Evolutionary conservation across 768 basidiomycete genomes (phyloP), one percentile per base, ranked within the genome.

Genomic region (Naganishia kalamii): DNA sequence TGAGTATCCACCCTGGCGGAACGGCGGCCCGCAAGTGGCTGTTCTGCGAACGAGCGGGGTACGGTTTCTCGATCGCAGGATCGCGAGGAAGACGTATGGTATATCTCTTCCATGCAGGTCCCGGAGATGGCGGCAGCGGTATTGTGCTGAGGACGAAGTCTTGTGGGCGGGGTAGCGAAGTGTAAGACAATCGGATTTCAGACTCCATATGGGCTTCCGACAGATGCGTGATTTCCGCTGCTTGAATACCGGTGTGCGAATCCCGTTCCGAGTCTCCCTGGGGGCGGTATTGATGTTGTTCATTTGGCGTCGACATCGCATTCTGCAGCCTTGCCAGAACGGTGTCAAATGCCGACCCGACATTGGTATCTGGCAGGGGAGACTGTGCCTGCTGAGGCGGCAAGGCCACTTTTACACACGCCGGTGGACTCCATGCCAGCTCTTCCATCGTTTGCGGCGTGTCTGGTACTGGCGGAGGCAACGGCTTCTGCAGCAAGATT

Each of bases 101-200:
- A 69, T 72, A 78, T 7, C 69, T 71, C 27, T 77, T 72, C 80
- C 79, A 80, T 0, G 75, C 79, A 0, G 79, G 77, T 1, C 76
- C 72, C 8, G 79, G 78, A 8, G 76, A 76, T 21, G 47, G 50
- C 1, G 79, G 76, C 4, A 72, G 70, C 3, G 72, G 65, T 10
- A 65, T 62, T 27, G 72, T 68, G n/a, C 75, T 75, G 1, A 72
- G 69, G 2, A 73, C 68, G 65, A 77, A 74, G 60, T 71, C 23
- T 50, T 43, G 15, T 65, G 72, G 68, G 5, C 63, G 63, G 6
- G 70, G 63, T 5, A 67, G 54, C 23, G 27, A 43, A 30, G 50
- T 41, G 52, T 44, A 59, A 25, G 5, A 49, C 13, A 49, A 48
- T 40, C 13, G 54, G n/a, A 7, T 35, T 10, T 13, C 21, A 21